A percentile compares a stretch with the other conserved stretches of the same genome.
phyloP scores from a whole-genome alignment of 306 rosid species.

The Cercis canadensis region DNA sequence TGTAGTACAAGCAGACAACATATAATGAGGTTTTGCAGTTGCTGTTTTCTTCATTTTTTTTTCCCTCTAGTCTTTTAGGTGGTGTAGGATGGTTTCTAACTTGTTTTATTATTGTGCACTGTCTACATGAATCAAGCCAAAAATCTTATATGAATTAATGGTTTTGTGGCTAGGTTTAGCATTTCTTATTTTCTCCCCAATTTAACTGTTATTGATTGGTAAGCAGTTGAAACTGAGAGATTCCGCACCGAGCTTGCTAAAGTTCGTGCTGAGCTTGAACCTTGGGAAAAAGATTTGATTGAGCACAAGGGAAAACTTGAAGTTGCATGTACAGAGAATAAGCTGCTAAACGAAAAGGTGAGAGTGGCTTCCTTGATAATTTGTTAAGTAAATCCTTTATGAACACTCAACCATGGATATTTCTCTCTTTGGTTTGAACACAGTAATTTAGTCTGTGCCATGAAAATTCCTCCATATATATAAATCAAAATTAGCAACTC shows the following conservation, averaged over 20 bases:
- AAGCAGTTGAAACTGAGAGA: conserved; percentile 85
- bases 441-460: background rate
- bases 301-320: conserved; percentile 94
- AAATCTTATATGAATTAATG: background rate
- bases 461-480: background rate
- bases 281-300: conserved; percentile 92
- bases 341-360: conserved; percentile 87
- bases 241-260: conserved; percentile 76
- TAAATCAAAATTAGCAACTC: background rate
- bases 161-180: conserved; percentile 1
- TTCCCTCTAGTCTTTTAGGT: no score
- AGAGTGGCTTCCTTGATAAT: conserved; percentile 24
- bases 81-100: no score
- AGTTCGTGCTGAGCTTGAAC: conserved; percentile 90
- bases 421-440: conserved; percentile 28
- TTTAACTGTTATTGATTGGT: conserved; percentile 37
- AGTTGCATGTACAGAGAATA: conserved; percentile 74
- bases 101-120: conserved; percentile 18
- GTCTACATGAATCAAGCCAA: background rate
- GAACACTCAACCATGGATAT: background rate
- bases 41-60: no score
- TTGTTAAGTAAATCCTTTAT: background rate
- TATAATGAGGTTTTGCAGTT: background rate
- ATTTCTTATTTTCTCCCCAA: background rate
- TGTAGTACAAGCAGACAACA: background rate